Evolutionary conservation across 768 basidiomycete genomes (phyloP).

Genomic region (Coprinopsis marcescibilis): DNA sequence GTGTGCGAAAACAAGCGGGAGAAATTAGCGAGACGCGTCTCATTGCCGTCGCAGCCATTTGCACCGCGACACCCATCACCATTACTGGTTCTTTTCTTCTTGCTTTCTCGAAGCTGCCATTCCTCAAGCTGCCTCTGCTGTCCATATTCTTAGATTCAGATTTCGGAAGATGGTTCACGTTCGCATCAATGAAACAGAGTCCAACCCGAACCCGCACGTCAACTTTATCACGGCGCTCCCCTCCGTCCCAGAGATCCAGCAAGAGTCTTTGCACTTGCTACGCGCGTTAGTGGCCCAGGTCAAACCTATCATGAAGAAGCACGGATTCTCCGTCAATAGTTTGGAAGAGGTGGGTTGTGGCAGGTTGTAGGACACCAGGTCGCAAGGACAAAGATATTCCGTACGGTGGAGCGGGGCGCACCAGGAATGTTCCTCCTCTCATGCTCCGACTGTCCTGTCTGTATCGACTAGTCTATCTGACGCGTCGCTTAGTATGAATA

Average conservation of each 20-base stretch:
- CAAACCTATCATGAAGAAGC: conserved; percentile 73
- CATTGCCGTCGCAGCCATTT: too few species aligned
- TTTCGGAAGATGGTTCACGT: conserved; percentile 87
- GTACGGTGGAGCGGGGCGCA: too few species aligned
- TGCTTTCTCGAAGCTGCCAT: background rate
- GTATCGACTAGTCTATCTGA: background rate
- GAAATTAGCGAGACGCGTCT: too few species aligned
- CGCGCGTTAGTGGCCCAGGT: conserved; percentile 81
- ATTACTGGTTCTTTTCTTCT: too few species aligned
- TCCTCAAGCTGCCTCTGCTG: too few species aligned
- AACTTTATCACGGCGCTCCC: conserved; percentile 70
- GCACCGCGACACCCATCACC: too few species aligned
- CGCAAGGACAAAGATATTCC: too few species aligned
- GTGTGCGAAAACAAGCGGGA: too few species aligned
- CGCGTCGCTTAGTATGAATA: conserved; percentile 56
- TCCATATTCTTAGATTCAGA: too few species aligned
- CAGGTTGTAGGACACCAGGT: too few species aligned
- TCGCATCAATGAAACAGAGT: conserved; percentile 61
- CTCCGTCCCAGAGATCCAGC: conserved; percentile 37
- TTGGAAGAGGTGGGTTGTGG: conserved; percentile 67
- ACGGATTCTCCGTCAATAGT: conserved; percentile 71
- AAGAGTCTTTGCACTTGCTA: conserved; percentile 65
- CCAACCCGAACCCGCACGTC: conserved; percentile 70
- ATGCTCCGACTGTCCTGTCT: background rate
- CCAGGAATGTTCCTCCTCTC: too few species aligned